Base-by-base conservation (phyloP, 1,284 basidiomycete species). In the Flammula alnicola region DNA sequence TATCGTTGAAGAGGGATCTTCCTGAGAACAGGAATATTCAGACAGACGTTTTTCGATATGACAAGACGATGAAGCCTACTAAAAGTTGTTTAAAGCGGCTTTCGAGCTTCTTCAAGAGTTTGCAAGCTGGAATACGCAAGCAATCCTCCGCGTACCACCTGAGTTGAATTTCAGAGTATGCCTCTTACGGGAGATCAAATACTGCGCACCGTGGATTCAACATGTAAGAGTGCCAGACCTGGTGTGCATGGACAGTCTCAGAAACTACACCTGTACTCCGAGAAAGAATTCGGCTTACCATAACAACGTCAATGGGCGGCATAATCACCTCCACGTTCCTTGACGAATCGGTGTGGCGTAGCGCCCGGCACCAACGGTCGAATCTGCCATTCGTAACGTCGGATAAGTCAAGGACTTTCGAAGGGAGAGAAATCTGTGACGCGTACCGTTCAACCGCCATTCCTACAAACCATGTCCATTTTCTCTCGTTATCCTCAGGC, bases 211-310 rank as follows among this genome's bases (percentile, higher is more conserved):
- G 58, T 5, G 76, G 76, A 52, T 76, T 78, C 2, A 80, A 63
- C 62, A 77, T 60, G 56, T 80, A 79, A 1, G 78, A 61, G 55
- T 80, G 78, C 75, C 77, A 78, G 5, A 70, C 65, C 66, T 67
- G 4, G 26, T 4, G 29, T 48, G n/a, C n/a, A 14, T 35, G 7
- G 31, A 26, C 6, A 4, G 23, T 22, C 11, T n/a, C 16, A 19
- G 4, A 19, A n/a, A 26, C 22, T 26, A 30, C 3, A 9, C 2
- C 16, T 12, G 23, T 29, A 29, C 12, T 25, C 7, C 3, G 14
- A 31, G 25, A n/a, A 33, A 8, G 20, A 36, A 31, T 14, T 39
- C 37, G 23, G 32, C 44, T 19, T 27, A 75, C 72, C 73, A 78
- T 76, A 5, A 75, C 45, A 4, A 78, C 74, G 48, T 79, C 78